Evolutionary conservation across 306 rosid genomes (phyloP).

Genomic region (Castanea crenata): DNA sequence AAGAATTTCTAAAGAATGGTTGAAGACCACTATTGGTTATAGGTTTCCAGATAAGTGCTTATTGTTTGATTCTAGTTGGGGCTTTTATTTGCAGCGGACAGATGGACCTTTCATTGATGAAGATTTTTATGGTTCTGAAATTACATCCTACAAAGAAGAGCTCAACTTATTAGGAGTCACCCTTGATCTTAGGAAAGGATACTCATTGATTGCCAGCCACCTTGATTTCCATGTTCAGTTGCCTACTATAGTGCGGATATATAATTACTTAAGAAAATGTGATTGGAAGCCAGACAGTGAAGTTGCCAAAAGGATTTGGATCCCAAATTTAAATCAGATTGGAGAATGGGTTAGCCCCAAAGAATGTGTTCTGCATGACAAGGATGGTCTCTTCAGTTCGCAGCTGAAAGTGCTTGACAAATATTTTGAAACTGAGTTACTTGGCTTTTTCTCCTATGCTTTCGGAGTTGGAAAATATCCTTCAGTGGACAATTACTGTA

Average conservation of each 20-base stretch:
- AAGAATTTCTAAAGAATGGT: slow-evolving; percentile 48
- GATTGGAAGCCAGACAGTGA: slow-evolving; percentile 47
- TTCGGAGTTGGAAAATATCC: slow-evolving; percentile 40
- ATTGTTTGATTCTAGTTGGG: slow-evolving; percentile 51
- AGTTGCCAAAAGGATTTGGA: slow-evolving; percentile 45
- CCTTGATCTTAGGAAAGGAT: slow-evolving; percentile 35
- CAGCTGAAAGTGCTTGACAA: slow-evolving; percentile 18
- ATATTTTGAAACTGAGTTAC: slow-evolving; percentile 30
- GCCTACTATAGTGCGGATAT: slow-evolving; percentile 27
- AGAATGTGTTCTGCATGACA: slow-evolving; percentile 50
- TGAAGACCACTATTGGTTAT: slow-evolving; percentile 63
- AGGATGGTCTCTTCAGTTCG: slow-evolving; percentile 47
- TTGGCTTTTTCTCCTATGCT: slow-evolving; percentile 43
- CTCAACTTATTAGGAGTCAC: slow-evolving; percentile 54
- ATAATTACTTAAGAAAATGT: slow-evolving; percentile 42
- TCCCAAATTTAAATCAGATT: slow-evolving; percentile 25
- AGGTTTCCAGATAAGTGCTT: slow-evolving; percentile 47
- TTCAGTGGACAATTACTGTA: slow-evolving; percentile 46
- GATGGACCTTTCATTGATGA: slow-evolving; percentile 79
- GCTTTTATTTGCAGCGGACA: slow-evolving; percentile 27
- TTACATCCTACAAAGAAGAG: slow-evolving; percentile 41
- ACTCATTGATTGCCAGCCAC: slow-evolving; percentile 41
- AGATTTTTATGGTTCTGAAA: slow-evolving; percentile 40
- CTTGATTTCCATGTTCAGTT: slow-evolving; percentile 33
- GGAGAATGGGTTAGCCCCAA: slow-evolving; percentile 48